Evolutionary conservation across 2,329 filamentous ascomycete genomes (phyloP).

Genomic region (Spiromastix sp.): DNA sequence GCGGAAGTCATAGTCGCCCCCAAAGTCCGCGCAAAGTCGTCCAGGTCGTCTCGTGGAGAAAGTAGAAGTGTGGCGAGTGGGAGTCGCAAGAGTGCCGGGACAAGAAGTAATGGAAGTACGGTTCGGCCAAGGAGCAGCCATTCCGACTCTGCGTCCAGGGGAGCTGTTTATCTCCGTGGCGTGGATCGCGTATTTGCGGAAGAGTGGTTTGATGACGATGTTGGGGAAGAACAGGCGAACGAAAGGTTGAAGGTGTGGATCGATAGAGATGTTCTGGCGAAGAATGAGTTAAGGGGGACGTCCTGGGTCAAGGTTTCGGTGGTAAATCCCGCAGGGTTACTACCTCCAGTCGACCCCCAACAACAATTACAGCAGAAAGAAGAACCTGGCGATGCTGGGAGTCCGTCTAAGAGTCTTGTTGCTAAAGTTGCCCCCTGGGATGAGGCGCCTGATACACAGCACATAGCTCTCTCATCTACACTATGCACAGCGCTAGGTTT

Average conservation of each 20-base stretch:
- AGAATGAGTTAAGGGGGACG: slow-evolving; percentile 62
- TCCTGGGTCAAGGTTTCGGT: slow-evolving; percentile 75
- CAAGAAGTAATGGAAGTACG: slow-evolving; percentile 64
- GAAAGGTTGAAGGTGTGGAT: slow-evolving; percentile 69
- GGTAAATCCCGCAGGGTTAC: slow-evolving; percentile 69
- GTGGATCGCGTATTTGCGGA: slow-evolving; percentile 59
- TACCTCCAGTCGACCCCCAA: slow-evolving; percentile 58
- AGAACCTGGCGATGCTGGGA: slow-evolving; percentile 45
- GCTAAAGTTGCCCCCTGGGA: slow-evolving; percentile 71
- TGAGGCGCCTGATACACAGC: slow-evolving; percentile 72
- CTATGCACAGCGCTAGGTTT: slow-evolving; percentile 66
- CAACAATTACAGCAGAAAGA: slow-evolving; percentile 58
- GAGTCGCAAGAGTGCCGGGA: slow-evolving; percentile 60
- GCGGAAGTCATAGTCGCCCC: slow-evolving; percentile 96
- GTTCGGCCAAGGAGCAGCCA: slow-evolving; percentile 47
- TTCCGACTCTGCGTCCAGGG: slow-evolving; percentile 50
- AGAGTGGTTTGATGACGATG: slow-evolving; percentile 71
- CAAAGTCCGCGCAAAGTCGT: slow-evolving; percentile 66
- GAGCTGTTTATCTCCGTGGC: slow-evolving; percentile 62
- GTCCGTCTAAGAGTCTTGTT: slow-evolving; percentile 57
- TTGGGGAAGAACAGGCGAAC: slow-evolving; percentile 42
- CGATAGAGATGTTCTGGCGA: slow-evolving; percentile 63
- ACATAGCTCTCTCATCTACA: slow-evolving; percentile 65
- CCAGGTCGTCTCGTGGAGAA: slow-evolving; percentile 55
- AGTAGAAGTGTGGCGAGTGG: slow-evolving; percentile 70